Conservation (phyloP, 306 rosid genomes). For the Fragaria iinumae region DNA sequence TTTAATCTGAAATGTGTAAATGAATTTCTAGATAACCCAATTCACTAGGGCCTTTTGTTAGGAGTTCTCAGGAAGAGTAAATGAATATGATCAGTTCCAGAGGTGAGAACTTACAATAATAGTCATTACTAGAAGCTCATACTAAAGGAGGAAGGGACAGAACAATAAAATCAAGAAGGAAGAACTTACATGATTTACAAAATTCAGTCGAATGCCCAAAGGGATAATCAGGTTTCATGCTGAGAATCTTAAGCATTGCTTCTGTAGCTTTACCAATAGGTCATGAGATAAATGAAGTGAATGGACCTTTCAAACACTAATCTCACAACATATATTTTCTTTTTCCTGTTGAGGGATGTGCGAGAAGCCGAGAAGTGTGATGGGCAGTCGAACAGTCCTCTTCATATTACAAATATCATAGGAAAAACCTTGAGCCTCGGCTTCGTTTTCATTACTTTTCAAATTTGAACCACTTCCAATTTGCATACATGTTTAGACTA, state of each 20-base stretch:
- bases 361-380: neutral
- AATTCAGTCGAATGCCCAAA: conserved; percentile 17
- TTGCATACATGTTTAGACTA: conserved; percentile 60
- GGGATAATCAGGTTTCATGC: neutral
- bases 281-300: conserved; percentile 1
- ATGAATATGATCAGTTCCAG: neutral
- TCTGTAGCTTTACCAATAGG: neutral
- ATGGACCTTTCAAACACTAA: neutral
- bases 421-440: neutral
- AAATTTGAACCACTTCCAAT: conserved; percentile 89
- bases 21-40: neutral
- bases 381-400: neutral
- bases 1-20: neutral
- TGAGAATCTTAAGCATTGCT: neutral
- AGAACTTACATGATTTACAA: neutral
- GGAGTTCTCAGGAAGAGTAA: neutral
- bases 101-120: neutral
- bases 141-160: neutral
- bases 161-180: neutral
- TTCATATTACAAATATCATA: neutral
- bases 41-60: neutral
- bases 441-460: conserved; percentile 42
- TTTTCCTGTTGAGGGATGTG: neutral
- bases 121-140: neutral
- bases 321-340: neutral